Evolutionary conservation across 805 yeast genomes (phyloP).

Genomic region (Candida nanaspora): DNA sequence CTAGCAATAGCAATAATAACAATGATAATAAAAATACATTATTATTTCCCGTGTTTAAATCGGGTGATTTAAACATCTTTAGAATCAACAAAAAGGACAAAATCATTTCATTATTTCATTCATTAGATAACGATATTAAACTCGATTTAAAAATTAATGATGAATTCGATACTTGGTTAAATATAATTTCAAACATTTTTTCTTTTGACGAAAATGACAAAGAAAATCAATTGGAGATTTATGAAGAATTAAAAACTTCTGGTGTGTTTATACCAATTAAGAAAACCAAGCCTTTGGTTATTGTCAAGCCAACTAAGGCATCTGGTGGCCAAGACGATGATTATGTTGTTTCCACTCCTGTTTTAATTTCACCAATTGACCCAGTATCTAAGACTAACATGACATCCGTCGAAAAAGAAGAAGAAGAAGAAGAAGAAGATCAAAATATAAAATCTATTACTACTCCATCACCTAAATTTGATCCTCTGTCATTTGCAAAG

Average conservation of each 20-base stretch:
- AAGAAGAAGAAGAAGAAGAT: neutral
- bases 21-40: constrained; percentile 23
- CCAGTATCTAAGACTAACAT: neutral
- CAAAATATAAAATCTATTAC: neutral
- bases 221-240: neutral
- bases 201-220: neutral
- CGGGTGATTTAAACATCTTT: constrained; percentile 18
- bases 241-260: neutral
- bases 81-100: constrained; percentile 8
- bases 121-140: constrained; percentile 8
- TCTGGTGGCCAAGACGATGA: neutral
- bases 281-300: neutral
- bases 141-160: constrained; percentile 9
- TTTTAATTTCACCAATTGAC: neutral
- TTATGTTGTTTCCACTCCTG: no score
- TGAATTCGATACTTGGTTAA: neutral
- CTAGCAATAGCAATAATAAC: constrained; percentile 8
- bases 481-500: constrained; percentile 15
- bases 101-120: constrained; percentile 7
- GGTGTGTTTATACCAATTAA: neutral
- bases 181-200: neutral
- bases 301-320: neutral
- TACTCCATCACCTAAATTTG: constrained; percentile 8
- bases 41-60: constrained; percentile 27
- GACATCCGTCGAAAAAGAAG: neutral